Evolutionary conservation across 1,284 basidiomycete species (phyloP).

Genomic region (Fomitopsis schrenkii): DNA sequence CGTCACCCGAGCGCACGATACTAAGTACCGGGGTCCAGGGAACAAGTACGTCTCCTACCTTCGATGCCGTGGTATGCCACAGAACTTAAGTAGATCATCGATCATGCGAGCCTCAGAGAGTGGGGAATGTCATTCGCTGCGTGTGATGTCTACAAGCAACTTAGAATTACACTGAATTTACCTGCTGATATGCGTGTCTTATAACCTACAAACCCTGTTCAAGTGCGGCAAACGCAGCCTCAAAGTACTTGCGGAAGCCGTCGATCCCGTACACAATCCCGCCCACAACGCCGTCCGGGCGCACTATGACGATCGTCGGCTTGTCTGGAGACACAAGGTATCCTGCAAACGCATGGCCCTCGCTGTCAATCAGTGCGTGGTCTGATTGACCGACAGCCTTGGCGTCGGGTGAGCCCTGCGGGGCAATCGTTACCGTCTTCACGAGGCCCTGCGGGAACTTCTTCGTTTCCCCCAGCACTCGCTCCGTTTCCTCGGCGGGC

Average conservation of each 20-base stretch:
- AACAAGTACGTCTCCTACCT: too few relatives aligned
- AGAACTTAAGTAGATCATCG: too few relatives aligned
- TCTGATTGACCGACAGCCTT: background rate
- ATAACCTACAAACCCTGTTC: background rate
- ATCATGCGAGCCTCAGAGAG: too few relatives aligned
- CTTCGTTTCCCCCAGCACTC: background rate
- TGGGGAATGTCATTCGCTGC: too few relatives aligned
- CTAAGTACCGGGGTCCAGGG: too few relatives aligned
- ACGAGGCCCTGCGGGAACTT: conserved; percentile 16
- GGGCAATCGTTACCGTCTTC: background rate
- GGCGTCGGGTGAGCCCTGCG: background rate
- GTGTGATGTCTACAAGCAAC: too few relatives aligned
- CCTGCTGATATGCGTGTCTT: too few relatives aligned
- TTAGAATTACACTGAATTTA: too few relatives aligned
- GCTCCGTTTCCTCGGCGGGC: background rate
- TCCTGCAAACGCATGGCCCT: background rate
- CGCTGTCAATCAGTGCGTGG: background rate
- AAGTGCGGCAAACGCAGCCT: background rate
- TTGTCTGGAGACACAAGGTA: background rate
- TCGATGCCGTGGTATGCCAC: too few relatives aligned
- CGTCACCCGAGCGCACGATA: too few relatives aligned
- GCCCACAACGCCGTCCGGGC: background rate
- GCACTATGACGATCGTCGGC: background rate
- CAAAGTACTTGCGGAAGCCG: background rate
- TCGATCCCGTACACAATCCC: background rate